Conservation (phyloP, 192 early-diverging fungal genomes). For the Backusella macrospora region DNA sequence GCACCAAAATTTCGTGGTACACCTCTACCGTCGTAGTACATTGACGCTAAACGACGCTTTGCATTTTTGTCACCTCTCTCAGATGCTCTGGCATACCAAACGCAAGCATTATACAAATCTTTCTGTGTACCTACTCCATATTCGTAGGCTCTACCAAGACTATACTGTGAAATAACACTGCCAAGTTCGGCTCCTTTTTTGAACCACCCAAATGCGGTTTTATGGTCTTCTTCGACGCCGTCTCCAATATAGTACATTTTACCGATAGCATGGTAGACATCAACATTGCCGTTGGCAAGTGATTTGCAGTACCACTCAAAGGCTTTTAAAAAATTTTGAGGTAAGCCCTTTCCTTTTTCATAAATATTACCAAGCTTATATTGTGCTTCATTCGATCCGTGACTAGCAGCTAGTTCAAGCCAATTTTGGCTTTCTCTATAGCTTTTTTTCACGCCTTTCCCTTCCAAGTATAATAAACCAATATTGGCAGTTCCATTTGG, state of each 20-base stretch:
- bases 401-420: slow-evolving; percentile 1
- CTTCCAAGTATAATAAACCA: not conserved
- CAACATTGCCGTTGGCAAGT: not conserved
- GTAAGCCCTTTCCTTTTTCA: not conserved
- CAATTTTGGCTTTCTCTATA: not conserved
- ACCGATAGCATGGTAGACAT: not conserved
- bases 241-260: slow-evolving; percentile 11
- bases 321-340: not conserved
- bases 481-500: not conserved
- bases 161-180: not conserved
- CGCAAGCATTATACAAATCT: not conserved
- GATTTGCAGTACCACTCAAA: slow-evolving; percentile 2
- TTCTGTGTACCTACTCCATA: not conserved
- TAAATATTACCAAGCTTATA: not conserved
- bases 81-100: not conserved
- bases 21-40: slow-evolving; percentile 6
- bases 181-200: slow-evolving; percentile 2
- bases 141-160: not conserved
- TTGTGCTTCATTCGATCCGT: not conserved
- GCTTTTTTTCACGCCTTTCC: not conserved
- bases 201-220: not conserved
- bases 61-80: not conserved
- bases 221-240: not conserved
- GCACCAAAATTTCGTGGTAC: slow-evolving; percentile 5
- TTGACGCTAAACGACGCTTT: not conserved